Percentiles rank a stretch among this genome's conserved stretches.
Conservation (phyloP, 768 basidiomycete species). For the Podaxis rugospora region DNA sequence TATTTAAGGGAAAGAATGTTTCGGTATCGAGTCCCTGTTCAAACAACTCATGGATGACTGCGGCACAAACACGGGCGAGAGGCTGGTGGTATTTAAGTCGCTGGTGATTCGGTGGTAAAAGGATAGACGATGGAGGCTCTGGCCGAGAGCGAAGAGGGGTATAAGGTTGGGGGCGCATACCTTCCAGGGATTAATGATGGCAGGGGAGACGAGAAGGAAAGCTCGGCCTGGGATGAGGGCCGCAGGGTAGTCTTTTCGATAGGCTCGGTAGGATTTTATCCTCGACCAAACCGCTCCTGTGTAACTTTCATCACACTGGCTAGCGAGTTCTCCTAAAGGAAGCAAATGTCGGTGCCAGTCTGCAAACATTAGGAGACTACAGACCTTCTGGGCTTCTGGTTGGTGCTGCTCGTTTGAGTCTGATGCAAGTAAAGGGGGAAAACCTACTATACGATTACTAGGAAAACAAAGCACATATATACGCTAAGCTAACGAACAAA, state of each 20-base stretch:
- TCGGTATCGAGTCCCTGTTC: not conserved
- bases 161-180: not conserved
- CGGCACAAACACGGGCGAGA: not conserved
- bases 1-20: not conserved
- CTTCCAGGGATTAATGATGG: not conserved
- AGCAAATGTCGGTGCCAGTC: not conserved
- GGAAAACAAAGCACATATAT: not conserved
- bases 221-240: not conserved
- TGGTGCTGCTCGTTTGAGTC: not conserved
- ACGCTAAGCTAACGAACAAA: not conserved
- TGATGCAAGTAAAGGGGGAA: not conserved
- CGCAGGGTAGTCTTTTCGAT: not conserved
- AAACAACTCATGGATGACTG: slow-evolving; percentile 1
- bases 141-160: not conserved
- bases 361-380: not conserved
- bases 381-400: not conserved
- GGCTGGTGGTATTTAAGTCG: not conserved
- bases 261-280: not conserved
- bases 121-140: not conserved
- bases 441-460: not conserved
- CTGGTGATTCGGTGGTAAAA: not conserved
- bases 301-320: not conserved
- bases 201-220: not conserved
- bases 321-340: not conserved
- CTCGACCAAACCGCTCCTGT: not conserved